Conservation (phyloP, 441 rosid genomes). For the Euphorbia schlechtendalii region DNA sequence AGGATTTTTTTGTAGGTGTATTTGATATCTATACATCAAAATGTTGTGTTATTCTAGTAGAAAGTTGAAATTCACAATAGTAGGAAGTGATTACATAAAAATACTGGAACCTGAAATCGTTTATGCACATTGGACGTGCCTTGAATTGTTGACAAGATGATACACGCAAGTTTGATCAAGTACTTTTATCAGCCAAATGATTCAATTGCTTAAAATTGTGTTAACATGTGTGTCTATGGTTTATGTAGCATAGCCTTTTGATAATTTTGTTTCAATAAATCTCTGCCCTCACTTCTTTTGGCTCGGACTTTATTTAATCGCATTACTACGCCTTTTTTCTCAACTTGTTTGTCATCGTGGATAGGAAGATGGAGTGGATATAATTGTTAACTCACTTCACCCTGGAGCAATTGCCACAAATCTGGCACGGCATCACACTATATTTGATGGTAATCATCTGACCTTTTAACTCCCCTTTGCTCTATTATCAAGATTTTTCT, state of each 20-base stretch:
- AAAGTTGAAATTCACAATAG: not conserved
- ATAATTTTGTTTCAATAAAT: not conserved
- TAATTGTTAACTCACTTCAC: conserved; percentile 65
- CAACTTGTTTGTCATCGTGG: not conserved
- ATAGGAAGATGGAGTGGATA: conserved; percentile 54
- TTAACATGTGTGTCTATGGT: not conserved
- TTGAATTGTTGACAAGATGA: no score
- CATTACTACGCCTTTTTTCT: not conserved
- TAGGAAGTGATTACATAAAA: no score
- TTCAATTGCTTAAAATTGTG: not conserved
- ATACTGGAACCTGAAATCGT: no score
- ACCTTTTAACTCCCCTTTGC: not conserved
- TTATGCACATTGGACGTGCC: no score
- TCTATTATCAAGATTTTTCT: not conserved
- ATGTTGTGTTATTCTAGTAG: not conserved
- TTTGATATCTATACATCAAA: not conserved
- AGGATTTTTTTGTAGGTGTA: not conserved
- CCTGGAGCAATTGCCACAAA: no score
- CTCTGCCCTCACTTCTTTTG: not conserved
- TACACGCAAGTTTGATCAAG: not conserved
- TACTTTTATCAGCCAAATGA: not conserved
- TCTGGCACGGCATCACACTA: conserved; percentile 42
- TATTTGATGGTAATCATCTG: conserved; percentile 34
- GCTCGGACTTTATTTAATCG: not conserved
- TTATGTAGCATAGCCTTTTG: no score